Conservation (phyloP, 108 stramenopile species). For the Cyclotella baltica region DNA sequence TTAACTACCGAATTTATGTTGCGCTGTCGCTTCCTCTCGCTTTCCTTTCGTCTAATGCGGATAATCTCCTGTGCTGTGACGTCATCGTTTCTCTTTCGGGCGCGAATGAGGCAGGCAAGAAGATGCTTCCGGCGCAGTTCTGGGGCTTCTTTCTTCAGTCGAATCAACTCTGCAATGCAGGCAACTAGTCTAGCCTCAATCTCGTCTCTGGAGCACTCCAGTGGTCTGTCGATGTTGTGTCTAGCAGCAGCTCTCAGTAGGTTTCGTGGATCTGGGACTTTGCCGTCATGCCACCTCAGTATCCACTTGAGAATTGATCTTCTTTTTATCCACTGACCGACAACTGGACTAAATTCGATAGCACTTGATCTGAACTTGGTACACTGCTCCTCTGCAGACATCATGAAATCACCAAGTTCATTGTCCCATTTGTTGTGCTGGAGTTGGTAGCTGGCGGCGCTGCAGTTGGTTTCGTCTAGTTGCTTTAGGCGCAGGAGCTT, state of each 20-base stretch:
- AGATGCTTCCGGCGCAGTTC: neutral
- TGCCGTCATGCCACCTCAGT: constrained; percentile 16
- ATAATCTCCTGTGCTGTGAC: neutral
- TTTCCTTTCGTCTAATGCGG: neutral
- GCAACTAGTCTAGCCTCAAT: neutral
- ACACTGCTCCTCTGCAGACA: neutral
- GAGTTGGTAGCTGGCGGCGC: constrained; percentile 6
- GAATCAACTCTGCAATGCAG: neutral
- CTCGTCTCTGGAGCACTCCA: neutral
- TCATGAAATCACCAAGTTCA: constrained; percentile 18
- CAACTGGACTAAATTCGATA: neutral
- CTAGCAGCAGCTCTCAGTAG: neutral
- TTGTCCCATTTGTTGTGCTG: constrained; percentile 4
- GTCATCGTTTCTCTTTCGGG: neutral
- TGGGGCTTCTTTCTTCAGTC: neutral
- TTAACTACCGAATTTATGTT: neutral
- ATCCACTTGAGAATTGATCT: neutral
- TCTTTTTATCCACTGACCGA: neutral
- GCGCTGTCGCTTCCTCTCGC: neutral
- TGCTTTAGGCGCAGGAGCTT: neutral
- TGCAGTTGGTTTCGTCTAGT: neutral
- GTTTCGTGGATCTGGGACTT: constrained; percentile 17
- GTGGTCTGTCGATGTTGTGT: neutral
- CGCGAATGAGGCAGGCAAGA: neutral
- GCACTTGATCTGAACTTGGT: neutral